These are phyloP conservation scores for Aspergillus arachidicola DNA, from an alignment of 2,329 filamentous ascomycete species.

Conservation along the genomic window DNA sequence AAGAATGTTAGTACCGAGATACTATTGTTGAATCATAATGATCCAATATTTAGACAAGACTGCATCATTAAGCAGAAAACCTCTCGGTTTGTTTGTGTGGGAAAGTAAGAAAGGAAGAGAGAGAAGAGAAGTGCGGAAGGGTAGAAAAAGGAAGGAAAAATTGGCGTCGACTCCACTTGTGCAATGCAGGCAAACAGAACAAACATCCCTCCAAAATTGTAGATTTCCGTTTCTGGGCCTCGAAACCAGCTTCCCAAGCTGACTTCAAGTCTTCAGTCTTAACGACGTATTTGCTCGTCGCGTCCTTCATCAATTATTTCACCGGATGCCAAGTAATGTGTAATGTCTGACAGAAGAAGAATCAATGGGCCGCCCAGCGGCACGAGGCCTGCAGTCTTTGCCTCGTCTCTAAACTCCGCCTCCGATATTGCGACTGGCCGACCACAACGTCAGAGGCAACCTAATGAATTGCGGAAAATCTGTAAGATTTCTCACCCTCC, in stretches of 20 bases:
- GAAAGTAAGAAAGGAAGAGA: constrained; percentile 24
- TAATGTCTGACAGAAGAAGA: constrained; percentile 82
- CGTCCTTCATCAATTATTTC: constrained; percentile 8
- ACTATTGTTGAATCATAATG: not conserved
- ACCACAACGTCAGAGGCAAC: constrained; percentile 61
- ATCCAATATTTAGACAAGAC: not conserved
- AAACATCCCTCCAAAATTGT: constrained; percentile 37
- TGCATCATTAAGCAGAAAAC: constrained; percentile 26
- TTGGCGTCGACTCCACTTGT: constrained; percentile 17
- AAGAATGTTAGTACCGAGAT: constrained; percentile 19
- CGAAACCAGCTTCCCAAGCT: constrained; percentile 11
- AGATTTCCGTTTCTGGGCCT: constrained; percentile 38
- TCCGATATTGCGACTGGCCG: constrained; percentile 51
- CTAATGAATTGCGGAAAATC: constrained; percentile 78
- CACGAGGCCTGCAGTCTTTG: constrained; percentile 74
- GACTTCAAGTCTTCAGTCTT: constrained; percentile 11
- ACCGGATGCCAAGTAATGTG: constrained; percentile 23
- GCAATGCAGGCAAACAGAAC: constrained; percentile 38
- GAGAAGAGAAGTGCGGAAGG: constrained; percentile 19
- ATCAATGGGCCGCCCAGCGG: constrained; percentile 83
- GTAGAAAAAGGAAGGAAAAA: constrained; percentile 22
- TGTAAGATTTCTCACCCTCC: constrained; percentile 59
- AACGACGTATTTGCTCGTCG: constrained; percentile 6
- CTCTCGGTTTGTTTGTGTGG: constrained; percentile 13
- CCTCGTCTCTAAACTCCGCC: constrained; percentile 45